phyloP scores from a whole-genome alignment of 805 yeast species.

The Kodamaea restingae region DNA sequence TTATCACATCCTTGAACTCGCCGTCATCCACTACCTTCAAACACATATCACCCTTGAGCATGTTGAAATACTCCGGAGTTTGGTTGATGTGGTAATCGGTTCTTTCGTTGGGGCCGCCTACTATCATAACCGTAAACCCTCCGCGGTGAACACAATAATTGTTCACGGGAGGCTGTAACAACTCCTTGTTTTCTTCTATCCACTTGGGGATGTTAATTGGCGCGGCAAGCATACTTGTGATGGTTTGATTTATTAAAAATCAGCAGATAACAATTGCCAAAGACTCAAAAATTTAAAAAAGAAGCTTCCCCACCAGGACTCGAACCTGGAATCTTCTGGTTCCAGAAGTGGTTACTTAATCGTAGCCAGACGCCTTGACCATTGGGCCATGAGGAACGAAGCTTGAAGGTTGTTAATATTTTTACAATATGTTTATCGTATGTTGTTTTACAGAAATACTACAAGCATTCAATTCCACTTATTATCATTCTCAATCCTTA shows the following conservation, averaged over 20 bases:
- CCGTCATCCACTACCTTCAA: slow-evolving; percentile 73
- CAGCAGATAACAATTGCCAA: background rate
- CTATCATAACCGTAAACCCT: slow-evolving; percentile 91
- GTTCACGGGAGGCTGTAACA: slow-evolving; percentile 88
- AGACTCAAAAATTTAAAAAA: slow-evolving; percentile 23
- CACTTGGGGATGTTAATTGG: slow-evolving; percentile 80
- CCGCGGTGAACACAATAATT: slow-evolving; percentile 87
- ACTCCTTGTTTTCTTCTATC: slow-evolving; percentile 70
- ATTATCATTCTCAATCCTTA: too few relatives aligned
- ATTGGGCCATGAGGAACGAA: slow-evolving; percentile 52
- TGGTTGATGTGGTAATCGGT: slow-evolving; percentile 92
- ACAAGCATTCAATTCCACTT: too few relatives aligned
- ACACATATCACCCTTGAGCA: slow-evolving; percentile 82
- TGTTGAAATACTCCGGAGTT: slow-evolving; percentile 92
- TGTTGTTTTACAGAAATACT: too few relatives aligned
- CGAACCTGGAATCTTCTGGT: slow-evolving; percentile 56
- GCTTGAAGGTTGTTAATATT: slow-evolving; percentile 9
- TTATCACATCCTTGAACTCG: slow-evolving; percentile 66
- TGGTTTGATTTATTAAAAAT: background rate
- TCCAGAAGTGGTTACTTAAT: slow-evolving; percentile 33
- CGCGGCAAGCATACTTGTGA: slow-evolving; percentile 44
- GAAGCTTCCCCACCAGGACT: slow-evolving; percentile 53
- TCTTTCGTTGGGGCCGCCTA: slow-evolving; percentile 93
- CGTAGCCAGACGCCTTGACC: slow-evolving; percentile 53
- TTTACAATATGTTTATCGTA: too few relatives aligned